Base-by-base conservation (phyloP, 257 asterid genomes). In the Nemophila menziesii region DNA sequence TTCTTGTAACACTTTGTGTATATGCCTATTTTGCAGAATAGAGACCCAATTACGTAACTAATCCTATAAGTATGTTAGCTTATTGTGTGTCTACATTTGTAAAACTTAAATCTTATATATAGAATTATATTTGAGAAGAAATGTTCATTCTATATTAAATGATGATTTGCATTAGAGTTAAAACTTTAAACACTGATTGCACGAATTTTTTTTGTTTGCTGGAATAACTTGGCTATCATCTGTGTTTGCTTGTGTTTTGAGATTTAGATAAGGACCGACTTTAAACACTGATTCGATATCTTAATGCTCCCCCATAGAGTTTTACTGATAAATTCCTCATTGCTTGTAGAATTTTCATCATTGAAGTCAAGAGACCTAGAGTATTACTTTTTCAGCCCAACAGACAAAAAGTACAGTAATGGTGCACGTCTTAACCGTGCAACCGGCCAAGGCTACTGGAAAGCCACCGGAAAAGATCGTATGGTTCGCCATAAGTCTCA, bases 301-400 rank as follows among this genome's bases (percentile, higher is more conserved):
- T 41, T 41, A 10, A 2, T 15, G 20, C 11, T 41, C 23, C 19
- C 6, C 38, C 27, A 38, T n/a, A 13, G 36, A 6, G 26, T 14
- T 18, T 39, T 16, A 14, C 26, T 59, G 15, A 42, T 44, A 44
- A 38, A 24, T 57, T 33, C 37, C 21, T 57, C 40, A 17, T 55
- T 54, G 26, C 23, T 60, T 52, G 33, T 46, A 82, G 97, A 60
- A 11, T 71, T 66, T 57, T 75, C 97, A 3, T 75, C 89, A 11
- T 55, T 82, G 56, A 86, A 82, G 70, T 72, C 78, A 13, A 73
- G 97, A 69, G 97, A 87, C 62, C 64, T 79, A 11, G 97, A 87
- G 58, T 87, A 95, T 94, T 87, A 82, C 66, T 87, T 86, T 54
- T 86, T 86, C 77, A 82, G 97, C 67, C 93, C 97, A 0, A 92